These are phyloP conservation scores for Castanea sativa DNA, from an alignment of 306 rosid genomes.

Conservation along the genomic window DNA sequence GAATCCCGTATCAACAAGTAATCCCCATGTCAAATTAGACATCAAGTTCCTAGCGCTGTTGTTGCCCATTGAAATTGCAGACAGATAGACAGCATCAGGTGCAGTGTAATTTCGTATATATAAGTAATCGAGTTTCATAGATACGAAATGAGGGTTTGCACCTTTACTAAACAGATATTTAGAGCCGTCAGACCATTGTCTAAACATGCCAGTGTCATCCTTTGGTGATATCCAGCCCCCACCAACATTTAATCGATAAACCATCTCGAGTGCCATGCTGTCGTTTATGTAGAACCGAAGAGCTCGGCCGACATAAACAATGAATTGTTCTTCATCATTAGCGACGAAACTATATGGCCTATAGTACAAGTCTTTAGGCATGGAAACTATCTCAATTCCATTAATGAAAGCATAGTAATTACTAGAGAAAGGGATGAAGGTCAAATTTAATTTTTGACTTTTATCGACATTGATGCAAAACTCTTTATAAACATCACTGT, in stretches of 20 bases:
- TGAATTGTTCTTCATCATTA: too few species aligned
- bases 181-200: slow-evolving; percentile 10
- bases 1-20: slow-evolving; percentile 43
- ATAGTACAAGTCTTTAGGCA: neutral
- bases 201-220: slow-evolving; percentile 31
- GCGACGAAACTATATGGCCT: neutral
- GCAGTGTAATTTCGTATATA: slow-evolving; percentile 21
- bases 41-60: neutral
- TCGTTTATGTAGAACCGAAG: neutral
- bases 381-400: neutral
- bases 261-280: slow-evolving; percentile 29
- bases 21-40: slow-evolving; percentile 37
- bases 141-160: too few species aligned
- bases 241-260: slow-evolving; percentile 34
- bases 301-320: neutral
- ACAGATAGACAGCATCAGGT: slow-evolving; percentile 27
- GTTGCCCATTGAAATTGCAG: neutral
- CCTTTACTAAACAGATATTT: neutral
- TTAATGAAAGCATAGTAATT: neutral
- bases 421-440: neutral
- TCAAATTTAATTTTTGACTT: neutral
- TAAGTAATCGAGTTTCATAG: neutral
- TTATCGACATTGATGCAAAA: neutral
- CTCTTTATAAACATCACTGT: neutral
- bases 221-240: slow-evolving; percentile 28